These are phyloP conservation scores for Croton setiger DNA, from an alignment of 441 rosid genomes.

Conservation along the genomic window DNA sequence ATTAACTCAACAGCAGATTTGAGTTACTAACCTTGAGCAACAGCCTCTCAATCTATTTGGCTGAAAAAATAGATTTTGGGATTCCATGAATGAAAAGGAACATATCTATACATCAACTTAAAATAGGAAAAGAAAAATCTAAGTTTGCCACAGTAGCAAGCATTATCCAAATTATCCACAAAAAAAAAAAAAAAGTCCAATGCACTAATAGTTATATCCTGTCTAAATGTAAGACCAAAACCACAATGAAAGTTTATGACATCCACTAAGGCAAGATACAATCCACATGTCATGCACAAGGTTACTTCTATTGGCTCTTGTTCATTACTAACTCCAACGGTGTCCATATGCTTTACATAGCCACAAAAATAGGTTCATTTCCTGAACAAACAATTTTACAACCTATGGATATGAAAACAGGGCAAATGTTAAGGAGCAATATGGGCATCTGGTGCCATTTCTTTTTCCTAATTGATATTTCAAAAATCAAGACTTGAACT, in stretches of 20 bases:
- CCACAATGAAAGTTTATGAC: background rate
- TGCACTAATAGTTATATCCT: background rate
- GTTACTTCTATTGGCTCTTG: background rate
- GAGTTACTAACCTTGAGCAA: no score
- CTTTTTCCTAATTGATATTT: background rate
- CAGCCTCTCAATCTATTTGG: no score
- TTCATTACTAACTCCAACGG: background rate
- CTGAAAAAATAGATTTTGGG: no score
- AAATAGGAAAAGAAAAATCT: no score
- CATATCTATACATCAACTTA: background rate
- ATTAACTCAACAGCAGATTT: no score
- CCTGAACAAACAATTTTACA: background rate
- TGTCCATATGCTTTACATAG: background rate
- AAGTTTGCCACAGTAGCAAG: background rate
- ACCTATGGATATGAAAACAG: background rate
- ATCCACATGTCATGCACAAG: background rate
- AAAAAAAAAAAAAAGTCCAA: no score
- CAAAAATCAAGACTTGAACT: background rate
- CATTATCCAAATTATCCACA: background rate
- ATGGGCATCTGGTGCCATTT: background rate
- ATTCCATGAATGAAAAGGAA: background rate
- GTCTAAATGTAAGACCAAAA: background rate
- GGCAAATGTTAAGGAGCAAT: background rate
- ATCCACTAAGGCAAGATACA: background rate
- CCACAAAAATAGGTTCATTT: no score